These are phyloP conservation scores for Arthrobotrys sinensis DNA, from an alignment of 2,329 filamentous ascomycete species.

Conservation along the genomic window DNA sequence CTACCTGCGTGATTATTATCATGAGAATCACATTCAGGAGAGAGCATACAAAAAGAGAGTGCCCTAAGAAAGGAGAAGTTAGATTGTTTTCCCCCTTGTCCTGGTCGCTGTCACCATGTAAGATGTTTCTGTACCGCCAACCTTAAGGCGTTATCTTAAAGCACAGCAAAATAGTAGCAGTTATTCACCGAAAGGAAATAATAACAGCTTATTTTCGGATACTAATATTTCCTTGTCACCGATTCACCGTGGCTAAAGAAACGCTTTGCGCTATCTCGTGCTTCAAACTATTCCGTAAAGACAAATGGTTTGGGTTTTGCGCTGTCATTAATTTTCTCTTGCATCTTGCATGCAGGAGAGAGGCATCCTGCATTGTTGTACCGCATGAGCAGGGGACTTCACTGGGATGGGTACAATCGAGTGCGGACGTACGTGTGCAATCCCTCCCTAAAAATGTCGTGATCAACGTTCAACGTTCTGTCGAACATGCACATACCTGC, in stretches of 20 bases:
- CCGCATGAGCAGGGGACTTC: constrained; percentile 54
- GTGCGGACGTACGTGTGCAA: constrained; percentile 25
- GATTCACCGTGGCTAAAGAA: constrained; percentile 40
- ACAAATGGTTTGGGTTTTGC: constrained; percentile 39
- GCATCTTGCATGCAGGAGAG: constrained; percentile 53
- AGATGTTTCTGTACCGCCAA: constrained; percentile 42
- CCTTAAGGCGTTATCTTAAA: constrained; percentile 43
- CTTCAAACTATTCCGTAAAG: constrained; percentile 46
- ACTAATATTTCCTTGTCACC: constrained; percentile 55
- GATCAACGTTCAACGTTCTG: constrained; percentile 45
- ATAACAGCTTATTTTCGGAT: constrained; percentile 52
- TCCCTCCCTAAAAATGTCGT: constrained; percentile 53
- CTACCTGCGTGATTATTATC: constrained; percentile 58
- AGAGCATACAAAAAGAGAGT: constrained; percentile 48
- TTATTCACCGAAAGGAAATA: constrained; percentile 36
- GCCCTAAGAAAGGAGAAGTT: constrained; percentile 56
- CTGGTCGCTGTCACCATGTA: constrained; percentile 47
- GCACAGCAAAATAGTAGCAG: constrained; percentile 22
- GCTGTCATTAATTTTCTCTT: constrained; percentile 44
- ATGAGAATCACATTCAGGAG: constrained; percentile 61
- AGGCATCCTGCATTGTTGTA: constrained; percentile 60
- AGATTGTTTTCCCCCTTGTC: constrained; percentile 48
- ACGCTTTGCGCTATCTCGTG: constrained; percentile 35
- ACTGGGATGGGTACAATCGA: constrained; percentile 21
- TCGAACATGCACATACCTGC: constrained; percentile 53